Evolutionary conservation across 2,329 filamentous ascomycete species (phyloP).

Genomic region (Fusarium siculi): DNA sequence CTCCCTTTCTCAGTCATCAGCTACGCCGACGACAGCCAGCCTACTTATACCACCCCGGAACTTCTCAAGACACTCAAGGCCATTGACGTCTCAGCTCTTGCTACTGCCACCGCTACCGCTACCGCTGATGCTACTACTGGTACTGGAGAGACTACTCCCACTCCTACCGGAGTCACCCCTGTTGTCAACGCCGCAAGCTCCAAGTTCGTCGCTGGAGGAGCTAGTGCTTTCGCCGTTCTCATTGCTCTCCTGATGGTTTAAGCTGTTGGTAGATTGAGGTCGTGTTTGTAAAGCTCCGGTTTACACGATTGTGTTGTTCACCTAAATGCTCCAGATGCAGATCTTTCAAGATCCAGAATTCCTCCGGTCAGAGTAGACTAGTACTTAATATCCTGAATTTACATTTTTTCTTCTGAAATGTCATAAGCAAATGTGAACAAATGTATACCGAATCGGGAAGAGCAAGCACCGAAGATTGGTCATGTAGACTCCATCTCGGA

Average conservation of each 20-base stretch:
- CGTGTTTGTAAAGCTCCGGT: not conserved
- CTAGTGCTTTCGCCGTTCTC: slow-evolving; percentile 7
- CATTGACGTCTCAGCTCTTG: slow-evolving; percentile 19
- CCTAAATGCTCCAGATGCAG: not conserved
- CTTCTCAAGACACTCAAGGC: slow-evolving; percentile 43
- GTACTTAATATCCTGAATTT: slow-evolving; percentile 2
- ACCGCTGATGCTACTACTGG: not conserved
- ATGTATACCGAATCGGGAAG: not conserved
- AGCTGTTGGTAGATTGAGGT: not conserved
- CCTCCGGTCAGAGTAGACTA: not conserved
- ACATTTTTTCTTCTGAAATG: too few species aligned
- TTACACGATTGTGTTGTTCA: not conserved
- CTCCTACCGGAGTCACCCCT: slow-evolving; percentile 6
- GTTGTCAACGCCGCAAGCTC: slow-evolving; percentile 20
- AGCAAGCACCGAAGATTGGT: not conserved
- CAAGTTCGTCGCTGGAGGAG: slow-evolving; percentile 18
- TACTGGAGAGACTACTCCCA: not conserved
- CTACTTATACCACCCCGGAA: slow-evolving; percentile 43
- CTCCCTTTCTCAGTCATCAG: slow-evolving; percentile 43
- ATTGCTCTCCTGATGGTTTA: slow-evolving; percentile 19
- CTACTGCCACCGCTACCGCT: slow-evolving; percentile 13
- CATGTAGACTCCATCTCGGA: not conserved
- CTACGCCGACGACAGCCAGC: slow-evolving; percentile 34
- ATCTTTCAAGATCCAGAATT: not conserved
- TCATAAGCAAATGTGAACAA: not conserved